Percentiles rank a stretch among this genome's conserved stretches.
Evolutionary conservation across 768 basidiomycete species (phyloP).

Genomic region (Heimioporus sp.): DNA sequence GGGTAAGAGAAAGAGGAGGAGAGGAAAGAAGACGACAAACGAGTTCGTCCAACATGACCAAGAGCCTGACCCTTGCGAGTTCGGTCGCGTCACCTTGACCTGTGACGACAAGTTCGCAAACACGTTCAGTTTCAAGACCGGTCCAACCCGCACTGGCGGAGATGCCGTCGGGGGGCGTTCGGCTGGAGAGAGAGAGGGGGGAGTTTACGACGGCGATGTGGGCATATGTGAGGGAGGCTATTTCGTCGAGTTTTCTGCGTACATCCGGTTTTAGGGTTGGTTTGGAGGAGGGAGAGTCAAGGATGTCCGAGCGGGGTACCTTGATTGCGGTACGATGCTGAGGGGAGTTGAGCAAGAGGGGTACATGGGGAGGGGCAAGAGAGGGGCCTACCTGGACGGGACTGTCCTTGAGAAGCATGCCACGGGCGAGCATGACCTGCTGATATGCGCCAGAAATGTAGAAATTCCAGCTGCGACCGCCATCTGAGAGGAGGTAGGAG

Average conservation of each 20-base stretch:
- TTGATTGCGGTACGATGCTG: conserved; percentile 87
- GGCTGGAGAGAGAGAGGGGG: conserved; percentile 67
- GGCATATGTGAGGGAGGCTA: conserved; percentile 88
- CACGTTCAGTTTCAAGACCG: conserved; percentile 90
- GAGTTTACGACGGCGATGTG: conserved; percentile 94
- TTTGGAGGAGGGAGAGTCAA: conserved; percentile 79
- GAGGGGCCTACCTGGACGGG: conserved; percentile 66
- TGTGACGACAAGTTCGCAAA: conserved; percentile 90
- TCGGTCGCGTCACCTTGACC: conserved; percentile 89
- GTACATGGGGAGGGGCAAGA: background rate
- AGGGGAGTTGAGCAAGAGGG: conserved; percentile 16
- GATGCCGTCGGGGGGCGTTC: conserved; percentile 76
- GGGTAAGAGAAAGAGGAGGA: background rate
- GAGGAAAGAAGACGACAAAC: conserved; percentile 45
- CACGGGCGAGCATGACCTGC: conserved; percentile 88
- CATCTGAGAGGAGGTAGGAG: conserved; percentile 72
- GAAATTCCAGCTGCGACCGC: conserved; percentile 77
- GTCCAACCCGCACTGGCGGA: conserved; percentile 79
- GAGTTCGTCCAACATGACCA: conserved; percentile 94
- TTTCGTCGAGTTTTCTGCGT: conserved; percentile 84
- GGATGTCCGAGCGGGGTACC: conserved; percentile 89
- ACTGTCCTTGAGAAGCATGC: conserved; percentile 85
- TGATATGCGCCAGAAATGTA: conserved; percentile 89
- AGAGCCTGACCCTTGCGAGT: conserved; percentile 81
- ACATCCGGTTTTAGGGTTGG: conserved; percentile 82